These are phyloP conservation scores for Trebouxiophyceae sp. DNA, from an alignment of 163 green algal genomes.

Conservation along the genomic window DNA sequence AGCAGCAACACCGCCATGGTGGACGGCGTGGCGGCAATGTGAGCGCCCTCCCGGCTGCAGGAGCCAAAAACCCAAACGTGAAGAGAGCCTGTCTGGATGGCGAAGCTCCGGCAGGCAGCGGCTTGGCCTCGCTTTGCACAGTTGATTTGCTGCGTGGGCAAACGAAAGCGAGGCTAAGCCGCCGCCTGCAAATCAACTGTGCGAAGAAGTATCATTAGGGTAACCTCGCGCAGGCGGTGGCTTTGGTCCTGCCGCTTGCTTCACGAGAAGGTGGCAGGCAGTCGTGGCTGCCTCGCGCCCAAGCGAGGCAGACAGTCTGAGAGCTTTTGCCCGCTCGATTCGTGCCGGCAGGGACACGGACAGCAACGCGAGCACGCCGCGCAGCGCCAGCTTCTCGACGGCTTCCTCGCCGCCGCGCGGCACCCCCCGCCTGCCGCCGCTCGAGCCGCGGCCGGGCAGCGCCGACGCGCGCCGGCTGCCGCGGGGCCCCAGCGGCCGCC, in stretches of 20 bases:
- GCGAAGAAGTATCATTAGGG: no score
- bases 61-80: neutral
- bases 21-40: constrained; percentile 8
- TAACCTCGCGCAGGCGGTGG: no score
- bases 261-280: no score
- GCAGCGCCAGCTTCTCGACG: constrained; percentile 8
- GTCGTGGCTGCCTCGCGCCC: no score
- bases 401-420: constrained; percentile 14
- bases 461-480: no score
- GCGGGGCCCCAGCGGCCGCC: neutral
- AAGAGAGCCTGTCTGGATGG: neutral
- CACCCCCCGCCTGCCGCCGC: neutral
- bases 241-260: no score
- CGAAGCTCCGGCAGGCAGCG: no score
- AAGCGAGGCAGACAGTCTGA: no score
- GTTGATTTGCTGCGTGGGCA: no score
- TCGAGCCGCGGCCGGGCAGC: neutral
- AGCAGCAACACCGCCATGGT: constrained; percentile 45
- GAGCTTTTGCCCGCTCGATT: neutral
- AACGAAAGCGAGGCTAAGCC: no score
- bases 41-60: neutral
- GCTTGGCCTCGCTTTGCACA: no score
- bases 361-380: constrained; percentile 15
- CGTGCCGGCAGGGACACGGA: constrained; percentile 19
- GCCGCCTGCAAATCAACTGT: no score